Base-by-base conservation (phyloP, 805 yeast genomes). In the Sugiyamaella qingdaonensis region DNA sequence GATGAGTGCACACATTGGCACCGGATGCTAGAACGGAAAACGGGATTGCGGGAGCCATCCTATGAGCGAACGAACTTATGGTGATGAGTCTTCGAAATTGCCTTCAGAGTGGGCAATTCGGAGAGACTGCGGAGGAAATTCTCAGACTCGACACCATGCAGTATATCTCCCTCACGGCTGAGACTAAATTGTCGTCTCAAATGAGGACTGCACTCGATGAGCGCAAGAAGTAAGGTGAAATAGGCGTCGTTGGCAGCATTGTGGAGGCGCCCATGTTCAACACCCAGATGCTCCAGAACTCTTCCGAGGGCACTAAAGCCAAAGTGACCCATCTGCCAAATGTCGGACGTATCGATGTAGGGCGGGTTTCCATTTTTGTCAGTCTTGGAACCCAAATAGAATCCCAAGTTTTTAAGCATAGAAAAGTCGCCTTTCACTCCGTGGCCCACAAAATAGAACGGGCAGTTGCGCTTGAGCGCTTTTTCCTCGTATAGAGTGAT, bases 231-330 rank as follows among this genome's bases (percentile, higher is more conserved):
- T 46, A 84, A 64, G 0, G 90, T 85, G 57, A 75, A 82, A 60
- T 81, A 80, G 5, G 88, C 80, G 64, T 85, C 91, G 61, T 85
- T 85, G 2, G 84, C 87, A 1, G 86, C 90, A 63, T 85, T 85
- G 64, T 85, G 90, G 46, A 85, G 68, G 57, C 72, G 75, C 0
- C 82, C 76, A 61, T 80, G 81, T 1, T 87, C 86, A 4, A 85
- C 73, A 27, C 71, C 69, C 48, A 80, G 67, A 46, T 73, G 62
- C 39, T 78, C 65, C 14, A 84, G 68, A 0, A 79, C 64, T 18
- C 74, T 76, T 13, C 78, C 73, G 43, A 85, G 63, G 13, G 49
- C 36, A 24, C 57, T 48, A 55, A 51, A 51, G 14, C 29, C 49
- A 18, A 33, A 37, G 18, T 31, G 52, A 24, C 45, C 48, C 7